Base-by-base conservation (phyloP, 257 asterid species). In the Voacanga thouarsii region DNA sequence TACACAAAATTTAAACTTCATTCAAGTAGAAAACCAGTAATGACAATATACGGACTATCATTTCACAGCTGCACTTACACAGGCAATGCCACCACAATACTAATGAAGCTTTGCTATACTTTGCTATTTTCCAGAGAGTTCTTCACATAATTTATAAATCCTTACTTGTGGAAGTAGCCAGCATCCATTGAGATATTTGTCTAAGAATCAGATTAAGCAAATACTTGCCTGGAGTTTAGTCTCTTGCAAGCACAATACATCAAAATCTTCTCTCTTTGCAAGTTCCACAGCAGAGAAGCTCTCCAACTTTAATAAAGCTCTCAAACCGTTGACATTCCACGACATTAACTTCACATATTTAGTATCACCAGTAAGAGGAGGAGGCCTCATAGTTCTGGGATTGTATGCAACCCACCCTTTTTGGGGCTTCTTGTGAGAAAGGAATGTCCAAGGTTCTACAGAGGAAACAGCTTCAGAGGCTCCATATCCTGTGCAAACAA, bases 241-340 rank as follows among this genome's bases (percentile, higher is more conserved):
- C 86, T 96, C 99, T 87, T 96, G 99, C 87, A 96, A 85, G 87
- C 99, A 96, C 78, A 96, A 74, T 21, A 93, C 92, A 82, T 96
- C 99, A 77, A 93, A 92, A 72, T 86, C 80, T 81, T 93, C 98
- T 88, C 92, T 90, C 80, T 87, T 88, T 39, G 96, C 96, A 84
- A 96, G 97, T 83, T 89, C 87, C 81, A 88, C 76, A 45, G 89
- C 87, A 67, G 94, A 86, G 86, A 90, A 86, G 75, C 87, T 81
- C 82, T 89, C 88, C 81, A 81, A 79, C 87, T 93, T 96, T 82
- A 96, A 78, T 68, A 93, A 84, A 72, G 98, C 97, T 84, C 99
- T 90, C 80, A 96, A 82, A 24, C 99, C 99, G 80, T 96, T 96
- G 76, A 93, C 99, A 79, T 96, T 96, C 99, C 99, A 96, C 55